Conservation (phyloP, 192 early-diverging fungal species). For the Backusella westeae region DNA sequence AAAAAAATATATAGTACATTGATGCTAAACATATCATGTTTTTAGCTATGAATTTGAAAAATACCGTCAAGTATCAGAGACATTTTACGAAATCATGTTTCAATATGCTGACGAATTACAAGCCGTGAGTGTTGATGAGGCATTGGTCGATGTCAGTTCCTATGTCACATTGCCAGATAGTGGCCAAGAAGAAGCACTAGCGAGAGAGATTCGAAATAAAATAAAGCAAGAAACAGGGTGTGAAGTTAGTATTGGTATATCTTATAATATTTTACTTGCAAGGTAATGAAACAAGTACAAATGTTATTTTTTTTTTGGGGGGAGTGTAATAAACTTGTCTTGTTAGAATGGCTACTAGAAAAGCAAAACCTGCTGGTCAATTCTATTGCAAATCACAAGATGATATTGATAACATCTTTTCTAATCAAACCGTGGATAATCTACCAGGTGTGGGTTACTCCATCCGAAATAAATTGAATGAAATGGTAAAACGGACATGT, state of each 20-base stretch:
- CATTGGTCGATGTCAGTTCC: conserved; percentile 66
- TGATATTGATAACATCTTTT: conserved; percentile 13
- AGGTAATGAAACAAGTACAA: conserved; percentile 21
- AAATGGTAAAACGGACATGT: conserved; percentile 13
- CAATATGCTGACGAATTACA: conserved; percentile 65
- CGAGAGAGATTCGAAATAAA: conserved; percentile 49
- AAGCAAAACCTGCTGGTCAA: conserved; percentile 71
- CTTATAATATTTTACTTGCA: conserved; percentile 69
- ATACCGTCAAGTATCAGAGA: conserved; percentile 58
- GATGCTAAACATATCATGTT: too few species aligned
- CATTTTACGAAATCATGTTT: conserved; percentile 68
- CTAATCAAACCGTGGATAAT: conserved; percentile 36
- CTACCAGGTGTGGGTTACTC: conserved; percentile 47
- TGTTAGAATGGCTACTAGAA: conserved; percentile 57
- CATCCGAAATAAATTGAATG: conserved; percentile 27
- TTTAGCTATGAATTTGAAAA: conserved; percentile 67
- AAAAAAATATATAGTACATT: too few species aligned
- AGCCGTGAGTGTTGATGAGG: conserved; percentile 87
- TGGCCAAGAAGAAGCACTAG: conserved; percentile 45
- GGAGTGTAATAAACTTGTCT: neutral
- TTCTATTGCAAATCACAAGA: conserved; percentile 26
- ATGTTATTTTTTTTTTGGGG: too few species aligned
- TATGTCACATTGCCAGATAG: conserved; percentile 27
- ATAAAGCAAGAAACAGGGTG: conserved; percentile 57
- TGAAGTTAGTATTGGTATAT: conserved; percentile 74